Evolutionary conservation across 2,329 filamentous ascomycete genomes (phyloP), one percentile per base, ranked within the genome.

Genomic region (Aspergillus hiratsukae): DNA sequence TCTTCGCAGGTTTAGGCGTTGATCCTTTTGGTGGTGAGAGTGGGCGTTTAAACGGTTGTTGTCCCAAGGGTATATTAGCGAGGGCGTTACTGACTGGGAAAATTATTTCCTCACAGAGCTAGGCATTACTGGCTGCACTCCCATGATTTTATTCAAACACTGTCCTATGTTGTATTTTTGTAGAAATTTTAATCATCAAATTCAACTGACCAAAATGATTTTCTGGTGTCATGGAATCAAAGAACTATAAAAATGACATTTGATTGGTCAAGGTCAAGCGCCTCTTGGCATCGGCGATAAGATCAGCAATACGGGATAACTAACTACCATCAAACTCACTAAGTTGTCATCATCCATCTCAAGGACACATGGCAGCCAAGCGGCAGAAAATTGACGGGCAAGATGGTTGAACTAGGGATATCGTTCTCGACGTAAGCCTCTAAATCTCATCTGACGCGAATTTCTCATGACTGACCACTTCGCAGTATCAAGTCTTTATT

Each of bases 401-500:
- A 59, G 40, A 72, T 73, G 70, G 62, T 59, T 49, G 64, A 66
- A 50, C 9, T 68, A 11, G 61, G 63, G 29, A 65, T 72, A 29
- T 70, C 69, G 4, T 72, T 69, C 58, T 62, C 57, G 52, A 70
- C 70, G 70, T 72, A 65, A 17, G 31, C 17, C 5, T 48, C 69
- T 68, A 8, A 49, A 29, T 45, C 0, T 21, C 11, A 31, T 23
- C 21, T 19, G 25, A 50, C n/a, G 29, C 35, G 52, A 46, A 35
- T 40, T 51, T 17, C 19, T 46, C 27, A 40, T 23, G 48, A 25
- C 27, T 40, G 49, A 53, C 31, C 35, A 23, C 25, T 56, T n/a
- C 11, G 58, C 58, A 78, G 75, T 55, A 63, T 75, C 67, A 76
- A 76, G 61, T 74, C 72, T 21, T 66, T 78, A 58, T 59, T 73